Conservation (phyloP, 2,329 filamentous ascomycete species). For the Bipolaris oryzae region DNA sequence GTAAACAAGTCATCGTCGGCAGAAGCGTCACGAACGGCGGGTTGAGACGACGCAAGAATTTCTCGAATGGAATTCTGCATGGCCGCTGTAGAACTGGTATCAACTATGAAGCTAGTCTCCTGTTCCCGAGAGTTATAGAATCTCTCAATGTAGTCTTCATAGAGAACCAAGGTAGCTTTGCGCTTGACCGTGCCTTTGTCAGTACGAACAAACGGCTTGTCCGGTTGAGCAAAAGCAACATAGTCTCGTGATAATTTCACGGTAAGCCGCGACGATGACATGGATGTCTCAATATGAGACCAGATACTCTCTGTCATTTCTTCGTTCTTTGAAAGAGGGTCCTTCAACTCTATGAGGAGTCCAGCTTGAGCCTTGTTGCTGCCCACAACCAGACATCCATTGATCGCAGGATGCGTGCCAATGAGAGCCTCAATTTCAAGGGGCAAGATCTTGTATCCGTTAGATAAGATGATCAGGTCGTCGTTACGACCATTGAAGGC, state of each 20-base stretch:
- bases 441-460: conserved; percentile 29
- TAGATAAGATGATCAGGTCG: conserved; percentile 28
- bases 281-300: conserved; percentile 53
- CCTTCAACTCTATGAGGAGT: conserved; percentile 39
- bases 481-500: conserved; percentile 29
- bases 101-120: conserved; percentile 5
- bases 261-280: conserved; percentile 49
- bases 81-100: conserved; percentile 15
- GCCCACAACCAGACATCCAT: conserved; percentile 39
- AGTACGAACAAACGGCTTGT: conserved; percentile 55
- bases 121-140: conserved; percentile 46
- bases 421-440: conserved; percentile 29
- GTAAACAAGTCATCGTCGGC: conserved; percentile 42
- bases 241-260: conserved; percentile 51
- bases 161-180: conserved; percentile 49
- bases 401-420: conserved; percentile 35
- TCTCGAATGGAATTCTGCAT: conserved; percentile 11
- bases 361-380: conserved; percentile 36
- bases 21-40: conserved; percentile 11
- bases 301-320: conserved; percentile 54
- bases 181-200: conserved; percentile 57
- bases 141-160: conserved; percentile 54
- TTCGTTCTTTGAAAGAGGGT: conserved; percentile 14
- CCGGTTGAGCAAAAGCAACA: conserved; percentile 51
- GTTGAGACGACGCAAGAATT: conserved; percentile 16